A percentile compares a stretch with the other conserved stretches of the same genome.
Conservation (phyloP, 2,329 filamentous ascomycete genomes). For the Aspergillus unguis region DNA sequence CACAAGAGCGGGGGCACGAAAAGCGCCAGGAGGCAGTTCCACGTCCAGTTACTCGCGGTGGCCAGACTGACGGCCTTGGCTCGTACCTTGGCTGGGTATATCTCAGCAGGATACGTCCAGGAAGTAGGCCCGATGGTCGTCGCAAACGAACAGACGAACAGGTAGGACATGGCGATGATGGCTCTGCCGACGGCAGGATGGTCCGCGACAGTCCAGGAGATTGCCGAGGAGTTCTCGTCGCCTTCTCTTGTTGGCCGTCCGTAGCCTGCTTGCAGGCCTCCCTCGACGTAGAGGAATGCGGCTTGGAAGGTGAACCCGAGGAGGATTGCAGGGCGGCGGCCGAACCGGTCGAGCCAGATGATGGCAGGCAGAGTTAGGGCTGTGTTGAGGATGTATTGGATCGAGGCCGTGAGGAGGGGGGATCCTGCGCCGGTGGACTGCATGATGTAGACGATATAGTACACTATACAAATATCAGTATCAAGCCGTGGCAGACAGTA, state of each 20-base stretch:
- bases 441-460: conserved; percentile 65
- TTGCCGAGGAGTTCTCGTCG: conserved; percentile 14
- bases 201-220: conserved; percentile 20
- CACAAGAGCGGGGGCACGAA: conserved; percentile 19
- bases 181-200: conserved; percentile 21
- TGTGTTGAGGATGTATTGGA: conserved; percentile 75
- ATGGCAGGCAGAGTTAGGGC: conserved; percentile 71
- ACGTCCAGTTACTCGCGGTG: conserved; percentile 19
- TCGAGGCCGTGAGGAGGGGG: conserved; percentile 61
- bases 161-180: conserved; percentile 26
- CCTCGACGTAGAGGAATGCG: conserved; percentile 38
- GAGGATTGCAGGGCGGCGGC: conserved; percentile 64
- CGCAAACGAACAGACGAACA: conserved; percentile 27
- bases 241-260: conserved; percentile 8
- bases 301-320: conserved; percentile 62
- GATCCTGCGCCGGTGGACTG: conserved; percentile 58
- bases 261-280: conserved; percentile 32
- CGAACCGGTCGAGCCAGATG: conserved; percentile 69
- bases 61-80: conserved; percentile 21
- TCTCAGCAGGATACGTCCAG: conserved; percentile 21
- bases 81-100: conserved; percentile 19
- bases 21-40: conserved; percentile 20
- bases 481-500: neutral
- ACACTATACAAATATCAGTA: conserved; percentile 32
- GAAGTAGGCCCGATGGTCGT: conserved; percentile 24